phyloP scores from a whole-genome alignment of 805 yeast species.

The Candida berthetii region DNA sequence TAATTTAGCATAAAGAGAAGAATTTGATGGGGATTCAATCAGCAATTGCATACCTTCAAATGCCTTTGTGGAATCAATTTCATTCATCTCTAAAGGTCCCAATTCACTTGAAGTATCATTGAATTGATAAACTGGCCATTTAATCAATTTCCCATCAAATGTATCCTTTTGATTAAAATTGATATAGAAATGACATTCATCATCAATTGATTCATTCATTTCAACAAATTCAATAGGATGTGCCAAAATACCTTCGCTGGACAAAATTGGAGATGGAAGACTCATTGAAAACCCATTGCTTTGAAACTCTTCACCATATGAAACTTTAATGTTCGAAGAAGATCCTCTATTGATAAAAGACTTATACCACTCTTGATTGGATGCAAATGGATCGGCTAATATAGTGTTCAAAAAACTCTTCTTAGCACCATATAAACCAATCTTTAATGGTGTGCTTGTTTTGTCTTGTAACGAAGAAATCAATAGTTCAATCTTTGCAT shows the following conservation, averaged over 20 bases:
- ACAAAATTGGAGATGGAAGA: slow-evolving; percentile 21
- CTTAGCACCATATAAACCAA: slow-evolving; percentile 21
- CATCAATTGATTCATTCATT: slow-evolving; percentile 9
- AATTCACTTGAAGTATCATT: slow-evolving; percentile 6
- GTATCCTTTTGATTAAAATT: slow-evolving; percentile 4
- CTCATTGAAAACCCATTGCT: slow-evolving; percentile 11
- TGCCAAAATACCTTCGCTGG: neutral
- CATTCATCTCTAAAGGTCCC: slow-evolving; percentile 4
- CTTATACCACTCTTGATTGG: slow-evolving; percentile 24
- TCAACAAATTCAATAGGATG: slow-evolving; percentile 21
- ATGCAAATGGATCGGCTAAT: slow-evolving; percentile 25
- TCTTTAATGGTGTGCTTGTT: slow-evolving; percentile 16
- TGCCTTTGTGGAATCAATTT: slow-evolving; percentile 19
- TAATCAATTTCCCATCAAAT: neutral
- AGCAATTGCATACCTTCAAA: slow-evolving; percentile 16
- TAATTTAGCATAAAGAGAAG: slow-evolving; percentile 17
- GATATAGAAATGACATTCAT: slow-evolving; percentile 25
- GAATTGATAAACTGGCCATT: slow-evolving; percentile 16
- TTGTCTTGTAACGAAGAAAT: slow-evolving; percentile 4
- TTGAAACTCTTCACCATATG: slow-evolving; percentile 15
- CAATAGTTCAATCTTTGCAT: slow-evolving; percentile 19
- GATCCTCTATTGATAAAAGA: slow-evolving; percentile 6
- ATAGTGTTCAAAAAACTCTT: slow-evolving; percentile 20
- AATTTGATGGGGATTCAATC: slow-evolving; percentile 21
- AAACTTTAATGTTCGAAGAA: slow-evolving; percentile 7